Evolutionary conservation across 805 yeast species (phyloP).

Genomic region (Spathaspora hagerdaliae): DNA sequence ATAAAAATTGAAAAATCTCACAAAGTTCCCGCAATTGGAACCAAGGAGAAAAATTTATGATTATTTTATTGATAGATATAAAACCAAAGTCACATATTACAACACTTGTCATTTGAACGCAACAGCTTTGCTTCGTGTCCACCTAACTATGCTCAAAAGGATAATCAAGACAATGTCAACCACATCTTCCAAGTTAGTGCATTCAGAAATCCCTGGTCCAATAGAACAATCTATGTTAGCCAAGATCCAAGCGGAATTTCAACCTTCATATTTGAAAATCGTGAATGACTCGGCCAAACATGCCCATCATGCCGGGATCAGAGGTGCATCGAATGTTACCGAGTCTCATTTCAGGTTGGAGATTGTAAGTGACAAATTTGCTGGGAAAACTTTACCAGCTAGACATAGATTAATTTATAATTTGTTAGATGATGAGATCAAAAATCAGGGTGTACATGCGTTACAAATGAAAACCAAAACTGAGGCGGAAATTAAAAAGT

Average conservation of each 20-base stretch:
- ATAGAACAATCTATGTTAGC: slow-evolving; percentile 44
- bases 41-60: too few species aligned
- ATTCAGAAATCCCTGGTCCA: slow-evolving; percentile 34
- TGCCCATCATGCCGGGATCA: slow-evolving; percentile 79
- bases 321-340: slow-evolving; percentile 62
- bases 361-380: slow-evolving; percentile 66
- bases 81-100: too few species aligned
- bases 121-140: too few species aligned
- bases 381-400: slow-evolving; percentile 60
- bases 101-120: too few species aligned
- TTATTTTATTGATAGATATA: too few species aligned
- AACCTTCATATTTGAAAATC: slow-evolving; percentile 49
- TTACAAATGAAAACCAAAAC: slow-evolving; percentile 83
- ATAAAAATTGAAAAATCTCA: too few species aligned
- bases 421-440: slow-evolving; percentile 68
- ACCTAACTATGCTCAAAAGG: slow-evolving; percentile 6
- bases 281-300: slow-evolving; percentile 85
- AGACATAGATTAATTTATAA: slow-evolving; percentile 77
- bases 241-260: slow-evolving; percentile 38
- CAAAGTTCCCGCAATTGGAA: too few species aligned
- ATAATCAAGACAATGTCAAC: slow-evolving; percentile 4
- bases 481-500: slow-evolving; percentile 12
- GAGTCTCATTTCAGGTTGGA: slow-evolving; percentile 84
- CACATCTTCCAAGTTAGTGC: slow-evolving; percentile 5
- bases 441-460: slow-evolving; percentile 76